Base-by-base conservation (phyloP, 2,329 filamentous ascomycete species). In the Dendryphion nanum region DNA sequence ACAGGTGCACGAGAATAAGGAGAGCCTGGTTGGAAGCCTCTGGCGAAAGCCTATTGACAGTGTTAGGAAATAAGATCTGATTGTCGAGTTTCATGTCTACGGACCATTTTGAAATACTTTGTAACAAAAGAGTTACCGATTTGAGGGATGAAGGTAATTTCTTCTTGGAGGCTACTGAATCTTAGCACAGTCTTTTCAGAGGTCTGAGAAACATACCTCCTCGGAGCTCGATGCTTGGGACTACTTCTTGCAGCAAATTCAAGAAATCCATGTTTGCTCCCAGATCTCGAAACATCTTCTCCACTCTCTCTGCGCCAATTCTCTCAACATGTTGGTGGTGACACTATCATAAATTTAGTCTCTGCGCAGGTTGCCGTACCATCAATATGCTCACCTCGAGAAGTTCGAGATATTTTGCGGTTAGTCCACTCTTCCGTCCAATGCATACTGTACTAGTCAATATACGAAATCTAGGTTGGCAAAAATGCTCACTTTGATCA, bases 391-490 rank as follows among this genome's bases (percentile, higher is more conserved):
- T 30, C 35, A 57, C 59, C 30, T 53, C 46, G 8, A 67, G 44
- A 16, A 66, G 45, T 12, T 62, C 48, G 2, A 63, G 39, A 36
- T 64, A 67, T 20, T 61, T 66, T 30, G 54, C 47, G 37, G 61
- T 64, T 5, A 74, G 47, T 6, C 57, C 51, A 17, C 66, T 59
- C 30, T 54, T 59, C 21, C 39, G 44, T 55, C 57, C 36, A 45
- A 48, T 12, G 51, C 50, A 50, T 56, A 64, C 60, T 63, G 28
- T 12, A 15, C 10, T n/a, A 6, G 12, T 61, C 41, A 61, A 50
- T 31, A 30, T 14, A 12, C n/a, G 3, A 10, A 8, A 12, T 15
- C 29, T 14, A 7, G 15, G 13, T 3, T 19, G 14, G 5, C 7
- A 8, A 14, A 16, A 12, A 14, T 23, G 18, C 51, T 36, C 42